Evolutionary conservation across 1,284 basidiomycete genomes (phyloP), one percentile per base, ranked within the genome.

Genomic region (Sanghuangporus baumii): DNA sequence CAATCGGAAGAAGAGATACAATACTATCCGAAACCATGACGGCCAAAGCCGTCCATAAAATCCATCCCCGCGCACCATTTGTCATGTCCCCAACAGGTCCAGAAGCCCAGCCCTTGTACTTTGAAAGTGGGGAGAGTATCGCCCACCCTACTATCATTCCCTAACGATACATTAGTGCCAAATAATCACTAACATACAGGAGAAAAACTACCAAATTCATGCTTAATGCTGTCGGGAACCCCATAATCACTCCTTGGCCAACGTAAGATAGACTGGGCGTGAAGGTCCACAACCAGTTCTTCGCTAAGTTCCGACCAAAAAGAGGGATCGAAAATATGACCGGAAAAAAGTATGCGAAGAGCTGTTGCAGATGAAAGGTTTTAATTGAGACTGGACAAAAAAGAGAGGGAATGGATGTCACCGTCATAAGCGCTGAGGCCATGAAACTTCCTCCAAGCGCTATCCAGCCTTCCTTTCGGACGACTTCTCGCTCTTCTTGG

Each of bases 211-310:
- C 90, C 59, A 94, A 73, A 68, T 91, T 95, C 96, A 98, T 98
- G 71, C 91, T 93, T 34, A 96, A 71, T 0, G 94, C 96, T 0
- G 94, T 97, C 0, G 94, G 92, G 67, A 96, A 90, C 3, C 96
- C 96, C 96, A 98, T 98, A 72, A 98, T 98, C 67, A 98, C 95
- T 86, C 90, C 93, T 82, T 96, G 93, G 0, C 94, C 94, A 43
- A 96, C 85, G 70, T 95, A 96, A 2, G 91, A 93, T 54, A 97
- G 78, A 72, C 93, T 95, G 0, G 94, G 94, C 0, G 94, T 93
- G 71, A 98, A 96, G 61, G 88, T 93, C 94, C 95, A 98, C 31
- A 96, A 77, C 95, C 96, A 98, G 68, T 90, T 81, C 36, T 83
- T 82, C 1, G 96, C 95, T 6, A 96, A 79, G 69, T 96, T 87